These are phyloP conservation scores for Hypholoma fasciculare DNA, from an alignment of 768 basidiomycete genomes.

Conservation along the genomic window DNA sequence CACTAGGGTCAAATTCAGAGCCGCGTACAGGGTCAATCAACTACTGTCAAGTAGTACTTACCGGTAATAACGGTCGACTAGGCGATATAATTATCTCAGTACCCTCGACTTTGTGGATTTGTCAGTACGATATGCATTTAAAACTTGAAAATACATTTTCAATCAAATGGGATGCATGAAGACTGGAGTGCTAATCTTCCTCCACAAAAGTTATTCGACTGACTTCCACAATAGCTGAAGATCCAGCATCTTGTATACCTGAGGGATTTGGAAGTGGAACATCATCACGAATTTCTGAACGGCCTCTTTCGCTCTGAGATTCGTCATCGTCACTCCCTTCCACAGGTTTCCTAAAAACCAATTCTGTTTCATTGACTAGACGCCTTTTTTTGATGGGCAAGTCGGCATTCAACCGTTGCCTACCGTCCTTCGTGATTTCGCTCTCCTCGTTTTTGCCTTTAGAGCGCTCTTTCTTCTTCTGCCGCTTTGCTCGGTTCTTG, in stretches of 20 bases:
- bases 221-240: slow-evolving; percentile 15
- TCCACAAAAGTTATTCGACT: slow-evolving; percentile 31
- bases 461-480: slow-evolving; percentile 84
- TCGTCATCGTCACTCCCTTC: slow-evolving; percentile 39
- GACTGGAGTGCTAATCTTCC: slow-evolving; percentile 21
- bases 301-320: slow-evolving; percentile 25
- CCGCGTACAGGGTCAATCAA: background rate
- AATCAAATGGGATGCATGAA: too few species aligned
- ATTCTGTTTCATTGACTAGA: slow-evolving; percentile 74
- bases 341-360: slow-evolving; percentile 51
- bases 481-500: slow-evolving; percentile 92
- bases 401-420: slow-evolving; percentile 22
- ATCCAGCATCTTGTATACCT: background rate
- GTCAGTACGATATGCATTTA: too few species aligned
- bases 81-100: too few species aligned
- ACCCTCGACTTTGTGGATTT: background rate
- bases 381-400: slow-evolving; percentile 76
- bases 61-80: background rate
- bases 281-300: background rate
- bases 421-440: slow-evolving; percentile 22
- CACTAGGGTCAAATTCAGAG: background rate
- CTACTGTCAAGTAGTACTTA: background rate
- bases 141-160: too few species aligned
- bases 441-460: slow-evolving; percentile 42
- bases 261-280: background rate